Conservation (phyloP, 345 rosid species). For the Melastoma malabathricum region DNA sequence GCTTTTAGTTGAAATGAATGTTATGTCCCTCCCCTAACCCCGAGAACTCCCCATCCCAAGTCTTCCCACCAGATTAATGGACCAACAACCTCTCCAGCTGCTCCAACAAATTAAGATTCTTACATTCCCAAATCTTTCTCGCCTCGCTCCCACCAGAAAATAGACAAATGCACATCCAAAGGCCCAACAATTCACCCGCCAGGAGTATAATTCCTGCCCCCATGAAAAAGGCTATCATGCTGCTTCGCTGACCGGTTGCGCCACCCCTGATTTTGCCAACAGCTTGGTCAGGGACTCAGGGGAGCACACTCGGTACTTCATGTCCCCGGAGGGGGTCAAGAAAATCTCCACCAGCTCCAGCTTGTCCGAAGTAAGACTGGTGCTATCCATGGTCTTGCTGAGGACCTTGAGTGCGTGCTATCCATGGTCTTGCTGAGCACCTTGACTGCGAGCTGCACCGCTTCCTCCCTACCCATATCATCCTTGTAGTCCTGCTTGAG, state of each 20-base stretch:
- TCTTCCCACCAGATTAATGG: too few species aligned
- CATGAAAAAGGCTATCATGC: too few species aligned
- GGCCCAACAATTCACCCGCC: too few species aligned
- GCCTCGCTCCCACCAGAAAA: too few species aligned
- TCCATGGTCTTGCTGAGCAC: constrained; percentile 97
- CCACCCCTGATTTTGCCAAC: constrained; percentile 64
- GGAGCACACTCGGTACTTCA: constrained; percentile 81
- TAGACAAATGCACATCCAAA: too few species aligned
- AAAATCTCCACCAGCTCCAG: constrained; percentile 86
- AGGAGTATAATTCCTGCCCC: too few species aligned
- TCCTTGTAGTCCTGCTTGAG: constrained; percentile 95
- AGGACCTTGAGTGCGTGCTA: constrained; percentile 83
- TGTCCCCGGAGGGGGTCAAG: constrained; percentile 59
- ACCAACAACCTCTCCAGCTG: too few species aligned
- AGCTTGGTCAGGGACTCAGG: constrained; percentile 65
- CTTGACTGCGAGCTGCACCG: constrained; percentile 77
- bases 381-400: constrained; percentile 96
- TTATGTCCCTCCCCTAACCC: too few species aligned
- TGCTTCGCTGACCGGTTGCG: constrained; percentile 64
- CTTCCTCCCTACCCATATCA: constrained; percentile 77
- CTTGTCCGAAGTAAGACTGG: constrained; percentile 87
- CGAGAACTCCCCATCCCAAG: too few species aligned
- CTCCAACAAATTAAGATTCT: too few species aligned
- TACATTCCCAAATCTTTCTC: too few species aligned
- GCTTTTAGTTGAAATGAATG: too few species aligned